Evolutionary conservation across 2,329 filamentous ascomycete genomes (phyloP).

Genomic region (Hortaea sp.): DNA sequence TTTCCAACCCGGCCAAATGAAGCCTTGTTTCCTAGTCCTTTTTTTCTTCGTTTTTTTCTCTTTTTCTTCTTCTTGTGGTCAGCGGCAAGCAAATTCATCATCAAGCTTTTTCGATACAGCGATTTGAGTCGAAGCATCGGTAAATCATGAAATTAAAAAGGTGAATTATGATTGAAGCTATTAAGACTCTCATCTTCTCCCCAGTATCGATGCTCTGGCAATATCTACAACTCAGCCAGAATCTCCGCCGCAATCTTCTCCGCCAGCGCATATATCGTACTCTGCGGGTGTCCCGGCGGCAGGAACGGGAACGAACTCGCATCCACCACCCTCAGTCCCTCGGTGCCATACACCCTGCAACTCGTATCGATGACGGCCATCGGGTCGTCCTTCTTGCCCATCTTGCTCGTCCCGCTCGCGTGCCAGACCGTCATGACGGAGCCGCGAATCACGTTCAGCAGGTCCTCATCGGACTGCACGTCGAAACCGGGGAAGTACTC

Average conservation of each 20-base stretch:
- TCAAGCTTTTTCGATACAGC: too few relatives aligned
- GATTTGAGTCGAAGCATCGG: too few relatives aligned
- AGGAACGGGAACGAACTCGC: constrained; percentile 8
- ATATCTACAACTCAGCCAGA: not conserved
- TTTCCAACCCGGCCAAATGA: too few relatives aligned
- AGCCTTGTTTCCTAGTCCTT: too few relatives aligned
- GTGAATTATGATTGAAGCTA: too few relatives aligned
- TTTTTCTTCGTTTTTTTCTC: too few relatives aligned
- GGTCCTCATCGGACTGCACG: constrained; percentile 6
- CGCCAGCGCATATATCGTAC: constrained; percentile 6
- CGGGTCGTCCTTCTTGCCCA: not conserved
- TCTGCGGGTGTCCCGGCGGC: constrained; percentile 12
- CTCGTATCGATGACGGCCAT: constrained; percentile 9
- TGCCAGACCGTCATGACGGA: constrained; percentile 6
- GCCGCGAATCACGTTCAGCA: constrained; percentile 3
- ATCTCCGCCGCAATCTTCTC: not conserved
- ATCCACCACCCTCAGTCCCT: constrained; percentile 16
- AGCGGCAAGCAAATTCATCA: too few relatives aligned
- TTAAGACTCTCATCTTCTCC: too few relatives aligned
- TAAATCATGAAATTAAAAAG: too few relatives aligned
- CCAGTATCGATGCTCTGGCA: too few relatives aligned
- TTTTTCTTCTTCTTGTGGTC: too few relatives aligned
- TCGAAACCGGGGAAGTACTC: constrained; percentile 5
- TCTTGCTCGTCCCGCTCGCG: not conserved
- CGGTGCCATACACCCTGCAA: constrained; percentile 12